Conservation (phyloP, 108 stramenopile species). For the Fragilariopsis cylindrus region DNA sequence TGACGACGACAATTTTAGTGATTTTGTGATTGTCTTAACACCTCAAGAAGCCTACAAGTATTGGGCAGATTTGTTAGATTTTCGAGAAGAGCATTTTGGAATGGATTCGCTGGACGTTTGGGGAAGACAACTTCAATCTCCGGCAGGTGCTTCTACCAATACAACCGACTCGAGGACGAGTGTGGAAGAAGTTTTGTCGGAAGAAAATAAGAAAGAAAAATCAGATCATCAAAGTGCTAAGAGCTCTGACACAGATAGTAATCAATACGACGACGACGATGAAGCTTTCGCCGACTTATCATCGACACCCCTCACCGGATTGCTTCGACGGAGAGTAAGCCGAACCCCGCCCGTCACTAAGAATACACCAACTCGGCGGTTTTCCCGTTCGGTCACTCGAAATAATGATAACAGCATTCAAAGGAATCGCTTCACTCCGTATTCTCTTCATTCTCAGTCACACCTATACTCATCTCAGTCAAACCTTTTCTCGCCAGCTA, state of each 20-base stretch:
- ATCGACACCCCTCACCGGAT: constrained; percentile 13
- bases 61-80: constrained; percentile 84
- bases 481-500: constrained; percentile 15
- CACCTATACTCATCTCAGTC: background rate
- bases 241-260: background rate
- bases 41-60: constrained; percentile 76
- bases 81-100: constrained; percentile 71
- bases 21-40: constrained; percentile 76
- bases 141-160: constrained; percentile 21
- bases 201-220: constrained; percentile 1
- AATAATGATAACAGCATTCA: background rate
- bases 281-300: constrained; percentile 4
- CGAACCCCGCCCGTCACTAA: constrained; percentile 8
- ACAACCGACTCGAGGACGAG: constrained; percentile 18
- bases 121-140: constrained; percentile 13
- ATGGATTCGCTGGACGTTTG: constrained; percentile 35
- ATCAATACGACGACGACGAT: constrained; percentile 5
- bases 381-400: background rate
- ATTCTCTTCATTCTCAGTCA: background rate
- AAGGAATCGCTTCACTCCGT: background rate
- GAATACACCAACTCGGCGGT: constrained; percentile 2
- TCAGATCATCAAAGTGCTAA: background rate
- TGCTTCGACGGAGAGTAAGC: constrained; percentile 5
- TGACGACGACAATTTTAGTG: constrained; percentile 64
- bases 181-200: background rate